phyloP scores from a whole-genome alignment of 2,329 filamentous ascomycete species.

The Blastomyces percursus region DNA sequence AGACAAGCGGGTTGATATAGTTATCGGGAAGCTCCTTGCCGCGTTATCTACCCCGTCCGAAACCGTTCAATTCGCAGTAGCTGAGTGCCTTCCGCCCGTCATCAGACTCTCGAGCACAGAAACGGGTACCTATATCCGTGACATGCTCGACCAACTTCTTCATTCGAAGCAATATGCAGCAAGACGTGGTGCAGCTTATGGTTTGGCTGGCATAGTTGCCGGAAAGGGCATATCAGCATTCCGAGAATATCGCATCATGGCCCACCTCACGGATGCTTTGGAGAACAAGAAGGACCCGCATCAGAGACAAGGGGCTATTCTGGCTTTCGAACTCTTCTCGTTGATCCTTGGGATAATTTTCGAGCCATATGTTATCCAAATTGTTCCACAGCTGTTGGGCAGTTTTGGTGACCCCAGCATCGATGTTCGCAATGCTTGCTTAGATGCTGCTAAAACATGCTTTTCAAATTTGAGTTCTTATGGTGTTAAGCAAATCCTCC shows the following conservation, averaged over 20 bases:
- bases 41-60: slow-evolving; percentile 93
- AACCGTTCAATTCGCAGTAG: slow-evolving; percentile 91
- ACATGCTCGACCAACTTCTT: slow-evolving; percentile 71
- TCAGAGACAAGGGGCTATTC: slow-evolving; percentile 74
- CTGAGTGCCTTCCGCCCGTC: slow-evolving; percentile 86
- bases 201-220: slow-evolving; percentile 76
- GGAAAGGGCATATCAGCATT: slow-evolving; percentile 77
- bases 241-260: slow-evolving; percentile 75
- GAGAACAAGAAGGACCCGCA: slow-evolving; percentile 92
- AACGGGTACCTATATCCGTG: slow-evolving; percentile 65
- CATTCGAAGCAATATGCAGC: slow-evolving; percentile 84
- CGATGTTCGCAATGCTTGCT: slow-evolving; percentile 84
- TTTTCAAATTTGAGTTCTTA: slow-evolving; percentile 90
- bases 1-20: slow-evolving; percentile 77
- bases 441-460: slow-evolving; percentile 87
- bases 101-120: slow-evolving; percentile 70
- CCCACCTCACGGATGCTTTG: slow-evolving; percentile 65
- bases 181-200: slow-evolving; percentile 87
- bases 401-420: slow-evolving; percentile 81
- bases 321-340: slow-evolving; percentile 85
- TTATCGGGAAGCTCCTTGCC: slow-evolving; percentile 72
- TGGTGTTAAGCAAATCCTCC: slow-evolving; percentile 88
- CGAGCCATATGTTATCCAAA: slow-evolving; percentile 92
- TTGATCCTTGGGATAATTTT: slow-evolving; percentile 78
- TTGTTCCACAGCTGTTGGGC: slow-evolving; percentile 78